Evolutionary conservation across 2,329 filamentous ascomycete genomes (phyloP).

Genomic region (Venturia oleaginea): DNA sequence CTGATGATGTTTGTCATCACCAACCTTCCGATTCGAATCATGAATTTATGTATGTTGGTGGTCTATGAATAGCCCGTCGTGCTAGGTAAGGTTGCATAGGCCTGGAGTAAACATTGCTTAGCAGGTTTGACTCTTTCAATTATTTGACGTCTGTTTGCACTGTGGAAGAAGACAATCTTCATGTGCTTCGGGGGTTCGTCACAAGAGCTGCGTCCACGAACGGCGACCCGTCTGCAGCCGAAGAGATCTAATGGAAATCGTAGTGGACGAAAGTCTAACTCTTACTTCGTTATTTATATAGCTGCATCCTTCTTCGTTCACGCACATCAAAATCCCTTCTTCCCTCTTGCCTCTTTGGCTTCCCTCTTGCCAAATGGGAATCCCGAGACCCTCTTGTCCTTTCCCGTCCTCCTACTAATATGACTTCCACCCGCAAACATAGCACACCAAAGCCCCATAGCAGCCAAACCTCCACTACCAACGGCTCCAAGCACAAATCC

Average conservation of each 20-base stretch:
- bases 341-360: conserved; percentile 23
- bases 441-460: conserved; percentile 56
- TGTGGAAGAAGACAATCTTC: too few relatives aligned
- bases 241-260: not conserved
- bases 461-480: conserved; percentile 48
- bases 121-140: too few relatives aligned
- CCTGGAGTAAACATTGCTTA: too few relatives aligned
- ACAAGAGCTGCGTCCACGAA: too few relatives aligned
- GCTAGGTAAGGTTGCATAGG: too few relatives aligned
- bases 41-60: too few relatives aligned
- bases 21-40: too few relatives aligned
- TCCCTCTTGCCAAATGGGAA: conserved; percentile 57
- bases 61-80: too few relatives aligned
- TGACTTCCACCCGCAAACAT: conserved; percentile 49
- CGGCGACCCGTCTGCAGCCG: too few relatives aligned
- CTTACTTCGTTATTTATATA: not conserved
- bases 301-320: not conserved
- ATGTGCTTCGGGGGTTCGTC: too few relatives aligned
- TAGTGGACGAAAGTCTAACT: not conserved
- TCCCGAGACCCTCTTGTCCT: conserved; percentile 56
- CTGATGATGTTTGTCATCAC: too few relatives aligned
- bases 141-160: too few relatives aligned
- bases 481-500: conserved; percentile 53
- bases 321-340: not conserved
- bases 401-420: conserved; percentile 54